Evolutionary conservation across 352 stramenopile genomes (phyloP), one percentile per base, ranked within the genome.

Genomic region (Globisporangium rhizosaccharum): DNA sequence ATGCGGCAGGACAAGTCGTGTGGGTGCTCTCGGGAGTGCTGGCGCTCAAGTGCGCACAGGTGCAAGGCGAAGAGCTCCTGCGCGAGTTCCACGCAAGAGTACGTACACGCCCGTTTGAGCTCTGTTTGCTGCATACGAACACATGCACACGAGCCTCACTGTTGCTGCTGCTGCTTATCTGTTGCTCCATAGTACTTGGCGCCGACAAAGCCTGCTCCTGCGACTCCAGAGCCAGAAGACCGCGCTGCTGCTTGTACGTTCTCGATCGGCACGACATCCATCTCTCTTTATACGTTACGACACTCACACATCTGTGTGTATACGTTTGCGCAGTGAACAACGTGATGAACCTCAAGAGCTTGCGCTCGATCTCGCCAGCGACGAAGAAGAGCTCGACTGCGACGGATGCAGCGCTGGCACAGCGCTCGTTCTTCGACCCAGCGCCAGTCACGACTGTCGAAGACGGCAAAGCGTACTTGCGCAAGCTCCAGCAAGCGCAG

Each of bases 351-450:
- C 60, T 76, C 41, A 75, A 78, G 57, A 77, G 69, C 2, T 58
- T 92, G 58, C 71, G 71, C 52, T 68, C 68, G 11, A 67, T 82
- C n/a, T 75, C 83, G 36, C 74, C 71, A 3, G 51, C 57, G 15
- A 70, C 78, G 49, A 85, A 82, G 53, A 58, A 66, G n/a, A 52
- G 69, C 53, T 57, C 56, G 30, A 45, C 20, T 49, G 26, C 55
- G n/a, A 3, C 26, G 12, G 37, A 61, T 6, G 42, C 39, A 12
- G 39, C 54, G 2, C 33, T 55, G 14, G 46, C 57, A 17, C 59
- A 77, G 51, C 76, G 78, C n/a, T 90, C 80, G 54, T 92, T 92
- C 69, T 92, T 92, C 25, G 82, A 92, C 39, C 59, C 66, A 25
- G 63, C 76, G 57, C 63, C 78, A 0, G 75, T 89, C 53, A 81